A percentile compares a stretch with the other conserved stretches of the same genome.
These are phyloP conservation scores for Botrytis paeoniae DNA, from an alignment of 2,329 filamentous ascomycete genomes.

Conservation along the genomic window DNA sequence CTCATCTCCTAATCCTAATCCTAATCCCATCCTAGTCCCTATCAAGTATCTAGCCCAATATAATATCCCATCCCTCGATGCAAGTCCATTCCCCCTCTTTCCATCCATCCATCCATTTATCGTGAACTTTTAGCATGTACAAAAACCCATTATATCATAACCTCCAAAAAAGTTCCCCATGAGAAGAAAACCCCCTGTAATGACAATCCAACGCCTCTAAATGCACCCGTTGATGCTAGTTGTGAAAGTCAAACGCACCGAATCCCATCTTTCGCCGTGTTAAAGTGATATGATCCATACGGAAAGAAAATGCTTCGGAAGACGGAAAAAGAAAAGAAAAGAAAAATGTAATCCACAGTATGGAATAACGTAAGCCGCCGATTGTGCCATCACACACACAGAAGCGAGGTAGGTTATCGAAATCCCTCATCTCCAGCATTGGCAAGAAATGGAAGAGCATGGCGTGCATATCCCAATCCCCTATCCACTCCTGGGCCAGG, in stretches of 20 bases:
- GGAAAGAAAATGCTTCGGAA: background rate
- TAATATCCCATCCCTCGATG: background rate
- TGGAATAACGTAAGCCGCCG: background rate
- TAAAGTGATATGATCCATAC: background rate
- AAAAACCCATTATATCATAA: conserved; percentile 1
- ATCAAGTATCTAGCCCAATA: background rate
- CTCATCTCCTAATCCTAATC: background rate
- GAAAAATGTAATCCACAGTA: background rate
- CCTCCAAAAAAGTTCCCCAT: background rate
- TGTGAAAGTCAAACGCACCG: background rate
- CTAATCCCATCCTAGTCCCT: background rate
- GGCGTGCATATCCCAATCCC: background rate
- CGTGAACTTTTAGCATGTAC: conserved; percentile 10
- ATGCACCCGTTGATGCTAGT: background rate
- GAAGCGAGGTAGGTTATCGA: background rate
- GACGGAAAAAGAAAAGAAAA: background rate
- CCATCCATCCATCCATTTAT: background rate
- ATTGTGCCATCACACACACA: no score
- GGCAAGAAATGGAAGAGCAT: background rate
- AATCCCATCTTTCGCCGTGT: conserved; percentile 1
- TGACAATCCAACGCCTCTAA: background rate
- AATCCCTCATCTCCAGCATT: background rate
- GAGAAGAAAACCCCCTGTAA: background rate
- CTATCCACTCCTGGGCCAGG: background rate
- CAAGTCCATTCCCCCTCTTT: background rate